phyloP scores from a whole-genome alignment of 306 rosid genomes.

The Sesbania bispinosa region DNA sequence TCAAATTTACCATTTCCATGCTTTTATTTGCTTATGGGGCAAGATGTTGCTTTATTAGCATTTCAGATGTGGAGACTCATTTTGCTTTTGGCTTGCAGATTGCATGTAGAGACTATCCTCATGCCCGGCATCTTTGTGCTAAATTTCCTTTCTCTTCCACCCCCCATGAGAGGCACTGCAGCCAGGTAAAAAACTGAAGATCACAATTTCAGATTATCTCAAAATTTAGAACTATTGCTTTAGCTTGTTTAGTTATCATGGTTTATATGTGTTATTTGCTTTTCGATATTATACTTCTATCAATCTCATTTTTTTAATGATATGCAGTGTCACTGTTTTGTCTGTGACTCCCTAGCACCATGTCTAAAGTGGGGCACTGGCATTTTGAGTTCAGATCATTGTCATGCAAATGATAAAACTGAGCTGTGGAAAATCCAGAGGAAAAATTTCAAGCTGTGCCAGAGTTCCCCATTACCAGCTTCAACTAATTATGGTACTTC shows the following conservation, averaged over 20 bases:
- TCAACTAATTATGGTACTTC: conserved; percentile 22
- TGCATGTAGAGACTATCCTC: conserved; percentile 90
- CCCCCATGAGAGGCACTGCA: conserved; percentile 59
- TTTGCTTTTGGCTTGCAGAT: conserved; percentile 45
- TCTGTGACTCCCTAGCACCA: conserved; percentile 76
- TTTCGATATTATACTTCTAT: conserved; percentile 1
- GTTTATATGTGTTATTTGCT: neutral
- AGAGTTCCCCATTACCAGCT: conserved; percentile 35
- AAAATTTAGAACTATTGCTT: neutral
- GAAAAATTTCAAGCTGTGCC: conserved; percentile 34
- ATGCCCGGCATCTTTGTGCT: conserved; percentile 72
- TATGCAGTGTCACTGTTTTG: conserved; percentile 88
- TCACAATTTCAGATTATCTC: neutral
- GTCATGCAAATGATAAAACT: conserved; percentile 70
- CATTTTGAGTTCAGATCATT: conserved; percentile 42
- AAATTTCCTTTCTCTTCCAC: conserved; percentile 64
- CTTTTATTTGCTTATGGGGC: conserved; percentile 1
- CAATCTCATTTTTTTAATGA: conserved; percentile 22
- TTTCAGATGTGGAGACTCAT: conserved; percentile 12
- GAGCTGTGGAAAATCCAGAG: conserved; percentile 59
- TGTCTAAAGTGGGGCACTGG: conserved; percentile 60
- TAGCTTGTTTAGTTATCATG: neutral
- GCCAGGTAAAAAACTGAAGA: conserved; percentile 38
- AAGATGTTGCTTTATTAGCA: neutral
- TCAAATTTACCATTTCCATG: neutral